Base-by-base conservation (phyloP, 2,329 filamentous ascomycete genomes). In the Elsinoe australis region DNA sequence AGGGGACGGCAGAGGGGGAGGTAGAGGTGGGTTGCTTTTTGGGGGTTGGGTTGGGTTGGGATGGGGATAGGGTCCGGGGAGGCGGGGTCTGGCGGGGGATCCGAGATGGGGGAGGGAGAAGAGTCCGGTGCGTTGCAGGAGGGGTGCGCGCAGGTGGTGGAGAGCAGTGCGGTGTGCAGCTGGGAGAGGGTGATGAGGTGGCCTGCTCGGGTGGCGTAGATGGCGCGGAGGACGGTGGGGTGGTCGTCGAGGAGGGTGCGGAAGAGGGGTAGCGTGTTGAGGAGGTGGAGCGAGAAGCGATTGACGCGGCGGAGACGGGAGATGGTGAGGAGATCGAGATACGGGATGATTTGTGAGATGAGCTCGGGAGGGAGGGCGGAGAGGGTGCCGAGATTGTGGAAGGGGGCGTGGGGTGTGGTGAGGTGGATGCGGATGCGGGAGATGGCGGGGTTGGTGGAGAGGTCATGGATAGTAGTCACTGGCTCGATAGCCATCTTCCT, bases 161-260 rank as follows among this genome's bases (percentile, higher is more conserved):
- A 17, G 9, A 17, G 21, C 8, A 44, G 10, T n/a, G 39, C 24
- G 2, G 26, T 19, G 8, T n/a, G 18, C 10, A 44, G 22, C 14
- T 3, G 14, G 22, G 15, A 14, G 39, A 44, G 14, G 39, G 39
- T 44, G 26, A 28, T 21, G 39, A 15, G 17, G n/a, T 15, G 14
- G 5, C 14, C 24, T 5, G 39, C 17, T 9, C 39, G 39, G 26
- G 39, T 44, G 39, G 39, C 39, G 39, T 19, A 32, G n/a, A 32
- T 29, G 24, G 39, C 39, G 39, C 39, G 39, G 39, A 44, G 39
- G 26, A 44, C 32, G 26, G 39, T 29, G 24, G 39, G 39, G 39
- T 44, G 39, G 24, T 18, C 8, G 14, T 21, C 7, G 2, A 44
- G 39, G 28, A 44, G 39, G 15, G 18, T 8, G 26, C 24, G 10